A percentile compares a stretch with the other conserved stretches of the same genome.
Evolutionary conservation across 257 asterid species (phyloP).

Genomic region (Misopates orontium): DNA sequence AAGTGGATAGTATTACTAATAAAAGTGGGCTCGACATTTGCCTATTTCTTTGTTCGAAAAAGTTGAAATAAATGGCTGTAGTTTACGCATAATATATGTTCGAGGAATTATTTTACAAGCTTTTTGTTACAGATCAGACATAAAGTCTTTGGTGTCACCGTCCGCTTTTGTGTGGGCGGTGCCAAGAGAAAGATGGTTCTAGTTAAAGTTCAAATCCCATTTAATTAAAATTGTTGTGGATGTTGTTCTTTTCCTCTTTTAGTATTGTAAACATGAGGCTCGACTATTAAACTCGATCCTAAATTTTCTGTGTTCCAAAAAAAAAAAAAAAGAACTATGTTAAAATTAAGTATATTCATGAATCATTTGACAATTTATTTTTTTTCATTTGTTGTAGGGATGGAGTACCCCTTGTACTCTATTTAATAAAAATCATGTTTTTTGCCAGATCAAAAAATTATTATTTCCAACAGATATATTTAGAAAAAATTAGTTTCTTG

Average conservation of each 20-base stretch:
- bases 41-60: not conserved
- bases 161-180: constrained; percentile 31
- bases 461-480: too few species aligned
- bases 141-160: constrained; percentile 23
- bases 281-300: too few species aligned
- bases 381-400: too few species aligned
- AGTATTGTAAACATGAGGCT: not conserved
- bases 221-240: not conserved
- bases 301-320: too few species aligned
- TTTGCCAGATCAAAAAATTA: too few species aligned
- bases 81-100: constrained; percentile 16
- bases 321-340: too few species aligned
- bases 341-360: too few species aligned
- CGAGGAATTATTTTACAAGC: constrained; percentile 1
- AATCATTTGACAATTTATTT: too few species aligned
- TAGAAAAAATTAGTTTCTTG: too few species aligned
- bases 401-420: too few species aligned
- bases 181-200: not conserved
- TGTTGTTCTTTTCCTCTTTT: not conserved
- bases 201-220: not conserved
- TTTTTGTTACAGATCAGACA: constrained; percentile 20
- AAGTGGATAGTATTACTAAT: not conserved
- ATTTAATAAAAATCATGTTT: too few species aligned
- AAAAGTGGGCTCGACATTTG: not conserved
- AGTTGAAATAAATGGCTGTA: constrained; percentile 26